These are phyloP conservation scores for Penicillium desertorum DNA, from an alignment of 495 filamentous ascomycete genomes.

Conservation along the genomic window DNA sequence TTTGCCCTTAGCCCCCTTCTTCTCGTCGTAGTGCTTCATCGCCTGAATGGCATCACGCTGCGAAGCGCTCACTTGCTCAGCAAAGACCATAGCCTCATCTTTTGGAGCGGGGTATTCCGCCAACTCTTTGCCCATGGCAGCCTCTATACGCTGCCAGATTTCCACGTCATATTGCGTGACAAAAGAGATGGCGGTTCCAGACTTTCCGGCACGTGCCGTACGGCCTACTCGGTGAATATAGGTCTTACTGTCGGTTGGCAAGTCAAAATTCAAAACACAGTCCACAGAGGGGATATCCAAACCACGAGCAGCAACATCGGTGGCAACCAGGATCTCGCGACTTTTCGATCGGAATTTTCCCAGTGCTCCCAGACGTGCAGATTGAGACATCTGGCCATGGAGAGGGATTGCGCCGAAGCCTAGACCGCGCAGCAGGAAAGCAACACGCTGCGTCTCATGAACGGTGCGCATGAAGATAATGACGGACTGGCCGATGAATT, in stretches of 20 bases:
- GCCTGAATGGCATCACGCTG: constrained; percentile 77
- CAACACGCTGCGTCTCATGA: constrained; percentile 80
- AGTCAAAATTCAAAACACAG: constrained; percentile 82
- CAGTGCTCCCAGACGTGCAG: constrained; percentile 76
- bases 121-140: constrained; percentile 73
- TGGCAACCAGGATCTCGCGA: constrained; percentile 87
- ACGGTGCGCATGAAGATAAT: constrained; percentile 96
- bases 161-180: constrained; percentile 94
- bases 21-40: constrained; percentile 82
- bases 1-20: constrained; percentile 64
- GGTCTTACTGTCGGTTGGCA: constrained; percentile 80
- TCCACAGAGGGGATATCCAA: constrained; percentile 94
- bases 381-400: constrained; percentile 86
- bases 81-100: constrained; percentile 87
- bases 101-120: constrained; percentile 64
- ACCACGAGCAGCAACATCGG: constrained; percentile 91
- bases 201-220: constrained; percentile 86
- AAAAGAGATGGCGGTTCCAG: constrained; percentile 76
- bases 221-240: constrained; percentile 95
- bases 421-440: constrained; percentile 75
- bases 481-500: constrained; percentile 74
- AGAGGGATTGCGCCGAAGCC: constrained; percentile 86
- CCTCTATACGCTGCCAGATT: constrained; percentile 80
- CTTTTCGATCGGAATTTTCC: constrained; percentile 78
- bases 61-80: constrained; percentile 63